phyloP scores from a whole-genome alignment of 2,329 filamentous ascomycete genomes.

The Cadophora gregata region DNA sequence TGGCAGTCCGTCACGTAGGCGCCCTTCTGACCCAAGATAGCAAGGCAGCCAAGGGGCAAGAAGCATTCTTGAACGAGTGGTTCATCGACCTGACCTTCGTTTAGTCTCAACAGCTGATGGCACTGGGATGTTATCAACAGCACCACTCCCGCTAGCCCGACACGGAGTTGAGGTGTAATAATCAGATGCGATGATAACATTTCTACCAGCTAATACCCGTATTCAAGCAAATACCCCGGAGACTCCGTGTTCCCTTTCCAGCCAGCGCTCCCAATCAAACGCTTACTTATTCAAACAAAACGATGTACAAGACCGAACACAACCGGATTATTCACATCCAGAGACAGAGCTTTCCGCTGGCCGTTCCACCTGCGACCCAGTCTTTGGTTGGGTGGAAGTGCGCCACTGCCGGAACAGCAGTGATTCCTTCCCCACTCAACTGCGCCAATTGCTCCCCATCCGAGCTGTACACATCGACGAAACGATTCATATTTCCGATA shows the following conservation, averaged over 20 bases:
- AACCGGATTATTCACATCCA: slow-evolving; percentile 14
- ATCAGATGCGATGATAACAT: neutral
- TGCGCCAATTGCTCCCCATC: slow-evolving; percentile 89
- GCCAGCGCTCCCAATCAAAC: neutral
- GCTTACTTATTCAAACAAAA: neutral
- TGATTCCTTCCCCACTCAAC: slow-evolving; percentile 86
- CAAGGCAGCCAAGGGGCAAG: neutral
- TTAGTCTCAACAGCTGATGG: neutral
- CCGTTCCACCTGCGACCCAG: slow-evolving; percentile 92
- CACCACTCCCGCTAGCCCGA: slow-evolving; percentile 4
- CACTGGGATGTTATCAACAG: neutral
- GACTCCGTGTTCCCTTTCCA: slow-evolving; percentile 1
- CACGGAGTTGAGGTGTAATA: slow-evolving; percentile 13
- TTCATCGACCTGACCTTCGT: neutral
- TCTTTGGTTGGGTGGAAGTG: slow-evolving; percentile 87
- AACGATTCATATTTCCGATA: slow-evolving; percentile 97
- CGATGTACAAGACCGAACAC: neutral
- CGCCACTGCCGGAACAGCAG: slow-evolving; percentile 90
- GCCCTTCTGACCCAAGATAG: slow-evolving; percentile 4
- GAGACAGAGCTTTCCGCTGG: slow-evolving; percentile 88
- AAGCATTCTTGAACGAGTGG: neutral
- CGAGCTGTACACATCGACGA: slow-evolving; percentile 86
- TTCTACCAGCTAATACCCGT: neutral
- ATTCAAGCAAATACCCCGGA: neutral
- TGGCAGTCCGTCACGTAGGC: neutral